Conservation (phyloP, 768 basidiomycete species). For the Calocybe indica region DNA sequence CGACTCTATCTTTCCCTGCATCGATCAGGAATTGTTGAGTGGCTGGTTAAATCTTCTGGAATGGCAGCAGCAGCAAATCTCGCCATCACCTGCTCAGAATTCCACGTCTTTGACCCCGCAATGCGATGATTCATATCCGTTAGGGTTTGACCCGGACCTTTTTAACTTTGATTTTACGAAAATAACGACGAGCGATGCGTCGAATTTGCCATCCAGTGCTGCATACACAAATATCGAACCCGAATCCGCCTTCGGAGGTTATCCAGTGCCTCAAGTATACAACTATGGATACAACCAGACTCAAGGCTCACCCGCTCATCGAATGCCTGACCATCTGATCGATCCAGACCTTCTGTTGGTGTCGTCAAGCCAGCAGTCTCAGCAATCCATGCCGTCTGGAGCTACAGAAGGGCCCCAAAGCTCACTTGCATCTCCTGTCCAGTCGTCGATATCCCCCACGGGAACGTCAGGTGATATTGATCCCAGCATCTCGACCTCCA, state of each 20-base stretch:
- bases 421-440: constrained; percentile 9
- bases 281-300: too few species aligned
- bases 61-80: constrained; percentile 19
- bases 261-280: too few species aligned
- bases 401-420: neutral
- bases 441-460: constrained; percentile 21
- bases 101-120: too few species aligned
- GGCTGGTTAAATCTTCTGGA: constrained; percentile 49
- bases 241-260: too few species aligned
- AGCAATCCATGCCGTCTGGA: neutral
- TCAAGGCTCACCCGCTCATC: too few species aligned
- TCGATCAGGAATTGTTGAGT: constrained; percentile 38
- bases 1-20: neutral
- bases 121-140: neutral
- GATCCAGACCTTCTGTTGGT: constrained; percentile 28
- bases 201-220: neutral
- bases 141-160: constrained; percentile 7
- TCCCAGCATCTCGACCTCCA: constrained; percentile 31
- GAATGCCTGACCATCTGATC: constrained; percentile 14
- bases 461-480: constrained; percentile 26
- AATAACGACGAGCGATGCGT: neutral
- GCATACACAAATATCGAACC: too few species aligned
- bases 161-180: constrained; percentile 9
- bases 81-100: constrained; percentile 15
- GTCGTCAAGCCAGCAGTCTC: constrained; percentile 10